phyloP scores from a whole-genome alignment of 768 basidiomycete species.

The Termitomyces sp. region DNA sequence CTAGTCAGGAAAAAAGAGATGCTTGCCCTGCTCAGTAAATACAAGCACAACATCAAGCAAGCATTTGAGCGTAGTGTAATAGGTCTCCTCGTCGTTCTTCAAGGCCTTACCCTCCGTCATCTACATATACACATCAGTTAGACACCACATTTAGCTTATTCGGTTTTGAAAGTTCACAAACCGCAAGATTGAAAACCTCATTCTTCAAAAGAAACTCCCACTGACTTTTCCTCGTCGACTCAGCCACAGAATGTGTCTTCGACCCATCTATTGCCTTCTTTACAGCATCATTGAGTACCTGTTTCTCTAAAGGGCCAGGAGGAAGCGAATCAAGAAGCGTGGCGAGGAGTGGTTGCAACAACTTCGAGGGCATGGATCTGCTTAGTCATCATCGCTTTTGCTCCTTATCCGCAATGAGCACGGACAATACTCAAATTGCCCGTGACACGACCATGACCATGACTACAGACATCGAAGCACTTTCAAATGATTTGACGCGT shows the following conservation, averaged over 20 bases:
- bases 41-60: constrained; percentile 69
- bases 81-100: constrained; percentile 39
- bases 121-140: constrained; percentile 27
- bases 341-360: constrained; percentile 45
- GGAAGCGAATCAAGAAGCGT: constrained; percentile 49
- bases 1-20: background rate
- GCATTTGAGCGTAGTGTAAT: constrained; percentile 56
- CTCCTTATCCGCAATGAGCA: constrained; percentile 5
- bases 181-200: constrained; percentile 68
- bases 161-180: constrained; percentile 27
- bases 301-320: constrained; percentile 41
- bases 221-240: constrained; percentile 54
- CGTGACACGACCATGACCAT: constrained; percentile 1
- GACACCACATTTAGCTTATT: background rate
- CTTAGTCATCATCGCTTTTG: constrained; percentile 12
- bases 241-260: constrained; percentile 36
- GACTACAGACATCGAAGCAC: constrained; percentile 2
- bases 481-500: constrained; percentile 32
- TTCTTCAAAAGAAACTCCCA: constrained; percentile 74
- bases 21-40: constrained; percentile 72
- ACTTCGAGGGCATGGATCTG: constrained; percentile 32
- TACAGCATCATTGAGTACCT: constrained; percentile 44
- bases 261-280: constrained; percentile 36
- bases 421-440: background rate
- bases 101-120: constrained; percentile 63